Base-by-base conservation (phyloP, 345 rosid genomes). In the Ailanthus altissimus region DNA sequence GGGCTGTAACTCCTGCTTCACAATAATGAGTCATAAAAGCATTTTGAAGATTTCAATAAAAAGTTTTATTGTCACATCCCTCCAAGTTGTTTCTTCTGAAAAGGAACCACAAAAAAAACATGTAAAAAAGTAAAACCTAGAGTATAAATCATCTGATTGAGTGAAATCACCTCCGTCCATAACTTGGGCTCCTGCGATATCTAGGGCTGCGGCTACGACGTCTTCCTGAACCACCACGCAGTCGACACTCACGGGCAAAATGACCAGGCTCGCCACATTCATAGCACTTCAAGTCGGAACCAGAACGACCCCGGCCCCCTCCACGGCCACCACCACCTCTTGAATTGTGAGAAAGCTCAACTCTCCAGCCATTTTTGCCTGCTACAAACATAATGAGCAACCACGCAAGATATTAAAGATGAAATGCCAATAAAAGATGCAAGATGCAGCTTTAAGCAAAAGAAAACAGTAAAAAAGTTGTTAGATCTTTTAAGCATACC, bases 341-440 rank as follows among this genome's bases (percentile, higher is more conserved):
- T 3, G 94, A 89, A 80, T 93, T 93, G 82, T 91, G 98, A 74
- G 94, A 93, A 77, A 84, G 89, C 82, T 93, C 98, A 56, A 93
- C 98, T 65, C 98, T 89, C 98, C 98, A 93, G 50, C 93, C 90
- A 87, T 91, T 91, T 82, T 93, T 91, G 77, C 98, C 96, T 93
- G 82, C 11, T 47, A 1, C 57, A 80, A 13, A 68, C 45, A 69
- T 25, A 67, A 43, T 15, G 73, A 53, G 25, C 14, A 25, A 70
- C 16, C 6, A 60, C 62, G 7, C 57, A 16, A 65, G 2, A 60
- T 42, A 42, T 28, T 45, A 59, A 25, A 15, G 26, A 54, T 25
- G 8, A 18, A 43, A 21, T 45, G n/a, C 14, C 5, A 59, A 60
- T 56, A 65, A 15, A 15, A 21, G 21, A 16, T 51, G 15, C 42